phyloP scores from a whole-genome alignment of 2,329 filamentous ascomycete species.

The Exophiala oligosperma region DNA sequence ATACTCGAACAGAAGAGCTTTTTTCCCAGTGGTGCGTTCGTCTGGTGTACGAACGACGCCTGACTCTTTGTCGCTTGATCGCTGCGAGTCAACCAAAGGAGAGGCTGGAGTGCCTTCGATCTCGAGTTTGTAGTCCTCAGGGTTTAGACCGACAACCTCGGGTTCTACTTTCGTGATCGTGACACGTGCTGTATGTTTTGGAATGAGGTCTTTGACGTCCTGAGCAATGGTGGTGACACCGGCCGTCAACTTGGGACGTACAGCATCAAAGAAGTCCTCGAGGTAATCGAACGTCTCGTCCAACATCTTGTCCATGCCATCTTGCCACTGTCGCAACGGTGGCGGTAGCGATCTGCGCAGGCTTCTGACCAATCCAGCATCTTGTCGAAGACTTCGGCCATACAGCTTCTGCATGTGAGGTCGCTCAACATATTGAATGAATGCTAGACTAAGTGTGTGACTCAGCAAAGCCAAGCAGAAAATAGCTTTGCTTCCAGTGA shows the following conservation, averaged over 20 bases:
- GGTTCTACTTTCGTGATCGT: constrained; percentile 77
- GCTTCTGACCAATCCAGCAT: constrained; percentile 90
- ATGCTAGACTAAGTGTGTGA: constrained; percentile 80
- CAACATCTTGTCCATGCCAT: constrained; percentile 81
- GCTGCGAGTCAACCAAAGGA: constrained; percentile 55
- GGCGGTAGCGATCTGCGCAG: constrained; percentile 82
- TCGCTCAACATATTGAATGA: constrained; percentile 90
- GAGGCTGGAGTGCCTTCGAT: constrained; percentile 66
- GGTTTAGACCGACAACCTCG: constrained; percentile 76
- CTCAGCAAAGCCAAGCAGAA: constrained; percentile 83
- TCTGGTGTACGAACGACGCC: constrained; percentile 67
- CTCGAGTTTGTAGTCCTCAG: constrained; percentile 75
- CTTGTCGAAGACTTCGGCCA: constrained; percentile 75
- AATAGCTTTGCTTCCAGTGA: constrained; percentile 84
- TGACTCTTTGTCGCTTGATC: constrained; percentile 71
- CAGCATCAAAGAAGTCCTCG: constrained; percentile 84
- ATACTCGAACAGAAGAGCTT: constrained; percentile 81
- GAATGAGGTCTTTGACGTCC: constrained; percentile 85
- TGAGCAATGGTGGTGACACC: constrained; percentile 84
- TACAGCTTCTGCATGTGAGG: constrained; percentile 99
- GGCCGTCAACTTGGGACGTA: constrained; percentile 79
- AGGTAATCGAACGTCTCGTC: constrained; percentile 86
- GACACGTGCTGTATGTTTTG: constrained; percentile 81
- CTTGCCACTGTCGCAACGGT: constrained; percentile 78
- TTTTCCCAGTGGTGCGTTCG: constrained; percentile 57